Base-by-base conservation (phyloP, 495 filamentous ascomycete species). In the Pseudotulostoma volvatum region DNA sequence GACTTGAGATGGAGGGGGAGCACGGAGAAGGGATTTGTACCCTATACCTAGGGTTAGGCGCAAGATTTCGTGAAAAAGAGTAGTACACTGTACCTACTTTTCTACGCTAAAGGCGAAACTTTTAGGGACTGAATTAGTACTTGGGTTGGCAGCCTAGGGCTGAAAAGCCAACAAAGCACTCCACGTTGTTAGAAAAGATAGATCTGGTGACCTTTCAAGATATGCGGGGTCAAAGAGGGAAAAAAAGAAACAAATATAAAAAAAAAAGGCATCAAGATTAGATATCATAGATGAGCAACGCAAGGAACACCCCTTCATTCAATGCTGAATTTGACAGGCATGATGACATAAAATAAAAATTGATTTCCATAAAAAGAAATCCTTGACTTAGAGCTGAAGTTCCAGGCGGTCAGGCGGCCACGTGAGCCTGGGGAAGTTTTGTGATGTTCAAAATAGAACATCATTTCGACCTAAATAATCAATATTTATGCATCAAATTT, bases 191-290 rank as follows among this genome's bases (percentile, higher is more conserved):
- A 13, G 25, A n/a, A 37, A 18, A 21, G 20, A 14, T 18, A 15
- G 13, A 34, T 34, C 37, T 17, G 39, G 39, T 41, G 39, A 41
- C 39, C 33, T 37, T n/a, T n/a, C n/a, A n/a, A n/a, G n/a, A n/a
- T n/a, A n/a, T n/a, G n/a, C n/a, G n/a, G n/a, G 9, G 31, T 14
- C 18, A 18, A 31, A 41, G 31, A 33, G 31, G 39, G 5, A 30
- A 37, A 48, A 51, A 16, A 41, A 36, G 41, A 40, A 42, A 44
- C 34, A 38, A 46, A 45, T 8, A 40, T 17, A 19, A 39, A 36
- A 31, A 16, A 16, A 33, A 32, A 25, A 41, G 14, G 33, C 13
- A 17, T 3, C 33, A 7, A 1, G 8, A 17, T 34, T 16, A 8
- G 33, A 17, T 34, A 34, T 13, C 7, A 17, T 34, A 34, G 15